These are phyloP conservation scores for Coemansia sp. DNA, from an alignment of 192 early-diverging fungal genomes.

Conservation along the genomic window DNA sequence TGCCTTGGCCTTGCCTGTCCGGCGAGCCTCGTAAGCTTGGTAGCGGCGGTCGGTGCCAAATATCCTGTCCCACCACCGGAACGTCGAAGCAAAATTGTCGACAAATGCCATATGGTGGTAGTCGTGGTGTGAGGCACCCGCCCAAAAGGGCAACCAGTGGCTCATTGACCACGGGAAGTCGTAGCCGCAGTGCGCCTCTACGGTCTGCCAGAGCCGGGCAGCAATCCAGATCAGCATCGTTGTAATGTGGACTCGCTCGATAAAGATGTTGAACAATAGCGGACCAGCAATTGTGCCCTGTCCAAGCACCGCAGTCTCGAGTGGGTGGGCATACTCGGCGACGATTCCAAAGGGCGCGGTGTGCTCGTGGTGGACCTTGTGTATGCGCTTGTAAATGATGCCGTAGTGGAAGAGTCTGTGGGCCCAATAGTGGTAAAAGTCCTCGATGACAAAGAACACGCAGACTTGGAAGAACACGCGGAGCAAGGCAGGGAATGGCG, in stretches of 20 bases:
- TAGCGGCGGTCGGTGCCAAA: conserved; percentile 82
- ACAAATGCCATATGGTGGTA: conserved; percentile 71
- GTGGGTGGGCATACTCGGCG: conserved; percentile 71
- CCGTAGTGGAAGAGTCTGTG: conserved; percentile 70
- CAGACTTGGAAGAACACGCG: conserved; percentile 52
- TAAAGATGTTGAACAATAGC: conserved; percentile 57
- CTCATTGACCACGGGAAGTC: conserved; percentile 83
- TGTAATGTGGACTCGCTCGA: conserved; percentile 64
- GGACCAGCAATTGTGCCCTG: conserved; percentile 63
- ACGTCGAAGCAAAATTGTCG: conserved; percentile 69
- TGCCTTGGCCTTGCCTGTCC: conserved; percentile 21
- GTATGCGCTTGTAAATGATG: conserved; percentile 69
- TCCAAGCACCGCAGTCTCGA: conserved; percentile 67
- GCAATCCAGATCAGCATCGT: conserved; percentile 71
- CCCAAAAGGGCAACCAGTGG: conserved; percentile 85
- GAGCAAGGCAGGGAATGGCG: conserved; percentile 62
- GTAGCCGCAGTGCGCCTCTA: conserved; percentile 75
- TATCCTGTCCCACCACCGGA: conserved; percentile 88
- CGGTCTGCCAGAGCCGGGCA: conserved; percentile 61
- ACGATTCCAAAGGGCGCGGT: conserved; percentile 73
- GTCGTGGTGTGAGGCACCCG: conserved; percentile 73
- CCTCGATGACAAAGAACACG: conserved; percentile 67
- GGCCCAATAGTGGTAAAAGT: conserved; percentile 71
- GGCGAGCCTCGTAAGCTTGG: conserved; percentile 50
- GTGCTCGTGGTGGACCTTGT: conserved; percentile 77